Evolutionary conservation across 805 yeast species (phyloP).

Genomic region (Metschnikowia chrysomelidarum): DNA sequence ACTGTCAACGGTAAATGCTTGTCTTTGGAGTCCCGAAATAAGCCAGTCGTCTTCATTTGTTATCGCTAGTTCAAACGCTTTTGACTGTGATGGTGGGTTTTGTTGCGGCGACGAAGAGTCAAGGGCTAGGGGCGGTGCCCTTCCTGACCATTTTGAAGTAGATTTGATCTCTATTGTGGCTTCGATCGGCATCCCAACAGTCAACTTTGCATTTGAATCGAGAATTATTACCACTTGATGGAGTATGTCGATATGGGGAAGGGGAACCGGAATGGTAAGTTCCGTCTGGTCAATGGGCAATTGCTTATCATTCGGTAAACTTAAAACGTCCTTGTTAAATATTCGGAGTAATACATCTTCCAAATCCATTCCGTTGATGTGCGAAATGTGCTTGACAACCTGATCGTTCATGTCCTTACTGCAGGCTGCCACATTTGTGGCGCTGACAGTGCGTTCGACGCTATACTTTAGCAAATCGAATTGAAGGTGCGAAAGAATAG

Average conservation of each 20-base stretch:
- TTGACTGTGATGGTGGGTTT: conserved; percentile 1
- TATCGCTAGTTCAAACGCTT: conserved; percentile 46
- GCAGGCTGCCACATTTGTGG: conserved; percentile 22
- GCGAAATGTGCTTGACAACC: conserved; percentile 5
- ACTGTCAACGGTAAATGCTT: conserved; percentile 43
- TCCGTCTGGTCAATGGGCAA: conserved; percentile 1
- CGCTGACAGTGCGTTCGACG: conserved; percentile 18
- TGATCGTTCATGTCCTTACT: conserved; percentile 9
- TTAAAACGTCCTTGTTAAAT: conserved; percentile 1
- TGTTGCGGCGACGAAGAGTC: conserved; percentile 16
- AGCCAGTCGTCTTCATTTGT: conserved; percentile 72
- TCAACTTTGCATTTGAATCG: conserved; percentile 39
- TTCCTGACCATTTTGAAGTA: conserved; percentile 42
- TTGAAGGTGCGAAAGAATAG: conserved; percentile 18
- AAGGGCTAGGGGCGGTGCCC: conserved; percentile 3
- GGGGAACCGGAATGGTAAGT: conserved; percentile 54
- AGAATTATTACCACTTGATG: conserved; percentile 53
- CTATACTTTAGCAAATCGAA: conserved; percentile 35
- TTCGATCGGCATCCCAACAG: conserved; percentile 64
- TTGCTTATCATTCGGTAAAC: not conserved
- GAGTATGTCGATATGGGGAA: conserved; percentile 59
- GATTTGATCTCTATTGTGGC: conserved; percentile 45
- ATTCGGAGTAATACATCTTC: conserved; percentile 6
- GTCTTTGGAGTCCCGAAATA: conserved; percentile 66
- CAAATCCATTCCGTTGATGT: conserved; percentile 13